Percentiles rank a stretch among this genome's conserved stretches.
Conservation (phyloP, 1,284 basidiomycete species). For the Mycosarcoma maydis region DNA sequence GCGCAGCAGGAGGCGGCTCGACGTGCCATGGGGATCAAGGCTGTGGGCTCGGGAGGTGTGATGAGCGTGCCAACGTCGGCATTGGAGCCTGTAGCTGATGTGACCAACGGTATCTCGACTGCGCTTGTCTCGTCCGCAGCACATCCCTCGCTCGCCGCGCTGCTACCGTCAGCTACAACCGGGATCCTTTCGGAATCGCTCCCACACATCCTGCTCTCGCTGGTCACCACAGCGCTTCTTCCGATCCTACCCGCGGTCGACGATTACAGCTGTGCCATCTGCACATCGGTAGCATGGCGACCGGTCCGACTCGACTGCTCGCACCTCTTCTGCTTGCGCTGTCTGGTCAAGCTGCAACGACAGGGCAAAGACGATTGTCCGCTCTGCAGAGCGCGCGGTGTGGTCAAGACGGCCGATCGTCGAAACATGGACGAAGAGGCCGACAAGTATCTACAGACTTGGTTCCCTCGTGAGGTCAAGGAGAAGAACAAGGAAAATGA, state of each 20-base stretch:
- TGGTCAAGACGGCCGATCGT: constrained; percentile 59
- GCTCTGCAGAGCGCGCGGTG: constrained; percentile 72
- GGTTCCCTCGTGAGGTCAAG: constrained; percentile 87
- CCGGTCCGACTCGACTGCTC: constrained; percentile 80
- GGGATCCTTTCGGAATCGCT: constrained; percentile 69
- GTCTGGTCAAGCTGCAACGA: constrained; percentile 93
- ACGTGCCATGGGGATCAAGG: constrained; percentile 29
- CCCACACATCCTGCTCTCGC: constrained; percentile 82
- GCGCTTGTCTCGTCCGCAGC: constrained; percentile 44
- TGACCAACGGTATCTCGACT: constrained; percentile 10
- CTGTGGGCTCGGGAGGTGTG: constrained; percentile 39
- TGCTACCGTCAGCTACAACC: constrained; percentile 56
- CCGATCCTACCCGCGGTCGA: constrained; percentile 86
- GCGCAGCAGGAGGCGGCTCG: constrained; percentile 53
- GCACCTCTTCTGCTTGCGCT: constrained; percentile 90
- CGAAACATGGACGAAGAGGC: constrained; percentile 79
- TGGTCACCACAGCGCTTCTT: constrained; percentile 83
- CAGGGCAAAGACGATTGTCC: constrained; percentile 82
- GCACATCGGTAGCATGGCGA: constrained; percentile 68
- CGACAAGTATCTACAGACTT: constrained; percentile 86
- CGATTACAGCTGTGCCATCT: constrained; percentile 71
- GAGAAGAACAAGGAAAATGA: constrained; percentile 82
- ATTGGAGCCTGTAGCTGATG: constrained; percentile 12
- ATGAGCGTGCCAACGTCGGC: constrained; percentile 31
- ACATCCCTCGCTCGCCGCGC: constrained; percentile 56